A percentile compares a stretch with the other conserved stretches of the same genome.
phyloP scores from a whole-genome alignment of 305 asterid species.

The Ilex paraguariensis region DNA sequence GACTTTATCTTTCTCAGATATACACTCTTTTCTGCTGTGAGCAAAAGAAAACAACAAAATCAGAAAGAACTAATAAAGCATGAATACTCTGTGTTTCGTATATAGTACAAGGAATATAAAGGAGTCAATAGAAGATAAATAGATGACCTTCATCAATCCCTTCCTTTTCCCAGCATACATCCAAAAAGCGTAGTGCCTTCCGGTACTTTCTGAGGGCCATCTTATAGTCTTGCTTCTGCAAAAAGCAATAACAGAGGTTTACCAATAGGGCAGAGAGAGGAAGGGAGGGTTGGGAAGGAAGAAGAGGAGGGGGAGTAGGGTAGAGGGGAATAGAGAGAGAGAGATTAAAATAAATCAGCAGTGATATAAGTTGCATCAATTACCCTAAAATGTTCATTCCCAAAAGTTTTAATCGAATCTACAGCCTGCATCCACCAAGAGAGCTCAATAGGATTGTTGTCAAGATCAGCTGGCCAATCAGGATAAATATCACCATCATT shows the following conservation, averaged over 20 bases:
- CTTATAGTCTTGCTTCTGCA: constrained; percentile 92
- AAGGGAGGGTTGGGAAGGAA: not conserved
- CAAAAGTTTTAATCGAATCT: constrained; percentile 65
- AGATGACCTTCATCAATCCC: constrained; percentile 81
- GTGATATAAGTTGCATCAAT: not conserved
- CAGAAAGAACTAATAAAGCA: constrained; percentile 4
- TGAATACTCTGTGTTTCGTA: not conserved
- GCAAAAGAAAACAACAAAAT: constrained; percentile 16
- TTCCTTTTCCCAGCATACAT: constrained; percentile 93
- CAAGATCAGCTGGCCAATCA: constrained; percentile 95
- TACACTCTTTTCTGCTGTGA: constrained; percentile 45
- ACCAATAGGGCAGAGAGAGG: not conserved
- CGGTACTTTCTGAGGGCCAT: constrained; percentile 92
- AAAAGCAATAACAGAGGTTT: constrained; percentile 15
- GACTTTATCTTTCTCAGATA: constrained; percentile 65
- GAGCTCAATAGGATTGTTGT: constrained; percentile 55
- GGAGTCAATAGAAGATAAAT: not conserved
- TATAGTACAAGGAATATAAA: not conserved
- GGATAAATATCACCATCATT: constrained; percentile 82
- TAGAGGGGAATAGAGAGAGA: too few species aligned
- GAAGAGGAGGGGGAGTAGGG: too few species aligned
- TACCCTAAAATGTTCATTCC: constrained; percentile 91
- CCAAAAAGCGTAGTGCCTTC: constrained; percentile 92
- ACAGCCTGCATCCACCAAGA: constrained; percentile 86
- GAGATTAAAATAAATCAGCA: not conserved